Evolutionary conservation across 768 basidiomycete genomes (phyloP).

Genomic region (Termitomyces eurrhizus): DNA sequence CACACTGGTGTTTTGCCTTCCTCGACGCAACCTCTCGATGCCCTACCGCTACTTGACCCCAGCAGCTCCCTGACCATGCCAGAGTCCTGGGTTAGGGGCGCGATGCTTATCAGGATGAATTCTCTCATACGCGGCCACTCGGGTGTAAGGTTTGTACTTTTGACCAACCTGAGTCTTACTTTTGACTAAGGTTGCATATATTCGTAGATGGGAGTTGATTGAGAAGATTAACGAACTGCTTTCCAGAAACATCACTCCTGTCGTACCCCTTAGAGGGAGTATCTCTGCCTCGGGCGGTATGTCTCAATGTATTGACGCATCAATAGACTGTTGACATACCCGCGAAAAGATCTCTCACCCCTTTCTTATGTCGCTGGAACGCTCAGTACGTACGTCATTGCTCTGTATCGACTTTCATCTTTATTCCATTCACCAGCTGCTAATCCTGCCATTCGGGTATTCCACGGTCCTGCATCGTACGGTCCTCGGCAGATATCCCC

Average conservation of each 20-base stretch:
- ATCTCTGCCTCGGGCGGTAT: slow-evolving; percentile 77
- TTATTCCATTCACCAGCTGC: neutral
- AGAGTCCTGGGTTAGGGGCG: slow-evolving; percentile 81
- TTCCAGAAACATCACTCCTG: slow-evolving; percentile 57
- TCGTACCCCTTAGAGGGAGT: slow-evolving; percentile 78
- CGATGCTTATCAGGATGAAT: slow-evolving; percentile 78
- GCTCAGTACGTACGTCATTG: slow-evolving; percentile 33
- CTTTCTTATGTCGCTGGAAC: slow-evolving; percentile 66
- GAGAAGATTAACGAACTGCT: slow-evolving; percentile 66
- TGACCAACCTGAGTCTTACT: neutral
- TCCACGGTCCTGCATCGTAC: slow-evolving; percentile 48
- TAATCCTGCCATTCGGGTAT: slow-evolving; percentile 32
- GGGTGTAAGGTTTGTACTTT: slow-evolving; percentile 48
- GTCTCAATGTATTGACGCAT: slow-evolving; percentile 6
- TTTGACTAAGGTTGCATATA: neutral
- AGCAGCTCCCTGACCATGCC: slow-evolving; percentile 71
- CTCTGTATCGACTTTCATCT: neutral
- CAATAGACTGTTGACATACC: slow-evolving; percentile 1
- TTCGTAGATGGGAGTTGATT: slow-evolving; percentile 61
- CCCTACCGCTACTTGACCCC: slow-evolving; percentile 67
- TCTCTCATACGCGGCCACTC: slow-evolving; percentile 80
- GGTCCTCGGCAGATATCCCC: slow-evolving; percentile 49
- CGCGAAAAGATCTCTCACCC: slow-evolving; percentile 40
- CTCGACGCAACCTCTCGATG: slow-evolving; percentile 38
- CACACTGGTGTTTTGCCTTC: slow-evolving; percentile 65